Evolutionary conservation across 345 rosid genomes (phyloP).

Genomic region (Cardamine occulta): DNA sequence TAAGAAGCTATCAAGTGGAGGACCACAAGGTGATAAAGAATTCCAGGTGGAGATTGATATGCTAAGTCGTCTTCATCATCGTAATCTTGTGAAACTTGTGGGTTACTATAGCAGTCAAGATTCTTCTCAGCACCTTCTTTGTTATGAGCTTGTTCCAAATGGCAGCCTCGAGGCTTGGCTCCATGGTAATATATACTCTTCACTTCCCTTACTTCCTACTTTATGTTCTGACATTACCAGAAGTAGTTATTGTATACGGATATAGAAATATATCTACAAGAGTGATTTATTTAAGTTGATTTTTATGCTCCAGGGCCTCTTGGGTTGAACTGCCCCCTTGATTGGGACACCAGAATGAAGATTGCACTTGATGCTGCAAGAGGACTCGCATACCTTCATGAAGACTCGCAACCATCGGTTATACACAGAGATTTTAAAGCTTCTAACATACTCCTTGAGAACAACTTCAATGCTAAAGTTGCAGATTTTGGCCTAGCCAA

Average conservation of each 20-base stretch:
- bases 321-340: constrained; percentile 89
- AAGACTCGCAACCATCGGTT: constrained; percentile 98
- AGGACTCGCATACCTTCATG: constrained; percentile 95
- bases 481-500: constrained; percentile 99
- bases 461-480: constrained; percentile 93
- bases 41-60: constrained; percentile 98
- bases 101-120: constrained; percentile 93
- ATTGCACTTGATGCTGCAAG: constrained; percentile 99
- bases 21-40: constrained; percentile 95
- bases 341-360: constrained; percentile 98
- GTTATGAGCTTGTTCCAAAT: constrained; percentile 97
- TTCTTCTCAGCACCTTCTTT: constrained; percentile 88
- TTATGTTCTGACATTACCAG: not conserved
- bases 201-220: constrained; percentile 12
- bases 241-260: not conserved
- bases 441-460: constrained; percentile 95
- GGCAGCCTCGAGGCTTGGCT: constrained; percentile 99
- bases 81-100: constrained; percentile 97
- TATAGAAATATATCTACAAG: constrained; percentile 2
- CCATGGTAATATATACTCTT: constrained; percentile 64
- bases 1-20: constrained; percentile 91
- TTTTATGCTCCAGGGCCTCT: constrained; percentile 72
- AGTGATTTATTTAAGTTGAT: constrained; percentile 9
- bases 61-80: constrained; percentile 99
- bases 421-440: constrained; percentile 99